Evolutionary conservation across 768 basidiomycete species (phyloP), one percentile per base, ranked within the genome.

Genomic region (Naganishia friedmannii): DNA sequence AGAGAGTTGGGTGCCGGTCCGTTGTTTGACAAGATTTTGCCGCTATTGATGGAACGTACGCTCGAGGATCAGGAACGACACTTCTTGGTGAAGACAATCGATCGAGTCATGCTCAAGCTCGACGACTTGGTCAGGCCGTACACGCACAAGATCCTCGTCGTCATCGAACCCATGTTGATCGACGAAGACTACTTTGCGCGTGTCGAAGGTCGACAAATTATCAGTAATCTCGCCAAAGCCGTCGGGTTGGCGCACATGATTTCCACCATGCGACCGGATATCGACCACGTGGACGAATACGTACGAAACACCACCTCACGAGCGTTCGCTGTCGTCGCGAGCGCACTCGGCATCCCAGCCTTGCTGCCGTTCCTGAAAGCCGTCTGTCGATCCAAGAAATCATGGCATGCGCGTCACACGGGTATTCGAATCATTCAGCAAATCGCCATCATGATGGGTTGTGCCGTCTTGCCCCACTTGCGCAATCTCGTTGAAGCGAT

Each of bases 381-480:
- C 42, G 94, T 99, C 69, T 98, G 96, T 83, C 89, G 93, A 56
- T 94, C 92, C 69, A 98, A 98, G 83, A 99, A 99, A 83, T 98
- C 94, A 10, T 99, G 96, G 96, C 96, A 99, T 82, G 96, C 96
- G 10, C 88, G 95, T 70, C 96, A 98, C 81, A 99, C 96, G 4
- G 96, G 96, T 82, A 98, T 99, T 77, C 93, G 96, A 76, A 98
- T 99, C 73, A 93, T 99, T 13, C 96, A 99, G 82, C 96, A 98
- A 81, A 98, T 99, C 63, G 95, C 96, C 23, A 95, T 97, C 77
- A 97, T 98, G 94, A 98, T 98, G 94, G 95, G 95, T 21, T 98
- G 96, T 75, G 95, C 95, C 21, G 93, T 98, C 28, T 86, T 99
- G 1, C 96, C 96, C 19, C 96, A 98, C 82, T 85, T 99, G 48